Evolutionary conservation across 2,329 filamentous ascomycete species (phyloP), one percentile per base, ranked within the genome.

Genomic region (Alternaria ethzedia): DNA sequence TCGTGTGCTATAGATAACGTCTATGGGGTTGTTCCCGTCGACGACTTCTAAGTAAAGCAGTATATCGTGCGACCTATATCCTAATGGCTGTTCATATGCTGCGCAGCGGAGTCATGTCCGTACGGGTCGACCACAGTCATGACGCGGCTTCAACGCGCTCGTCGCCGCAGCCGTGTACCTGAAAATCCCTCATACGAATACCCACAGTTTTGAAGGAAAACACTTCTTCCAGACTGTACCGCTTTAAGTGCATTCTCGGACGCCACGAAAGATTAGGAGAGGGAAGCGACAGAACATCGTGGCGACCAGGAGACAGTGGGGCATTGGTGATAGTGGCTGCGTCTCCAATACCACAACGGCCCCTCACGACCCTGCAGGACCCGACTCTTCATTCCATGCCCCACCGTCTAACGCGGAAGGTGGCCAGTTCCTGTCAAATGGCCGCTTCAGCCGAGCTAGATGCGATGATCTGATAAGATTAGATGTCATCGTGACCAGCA

Each of bases 381-480:
- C 49, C 13, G 49, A 23, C 49, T 30, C 49, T 21, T 41, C 26
- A 10, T 30, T 54, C 41, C n/a, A 43, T 25, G 17, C 46, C 41
- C 59, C 59, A 57, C 59, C 6, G 11, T 25, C 26, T 28, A 49
- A 21, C 41, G 32, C 36, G 28, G 51, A 54, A 13, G 51, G 21
- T 25, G 12, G 8, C 15, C 21, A 36, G 28, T 47, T 36, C 30
- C 43, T 15, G 26, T 25, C 17, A 25, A 20, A 43, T 43, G 10
- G 21, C 17, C 43, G 52, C 30, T 13, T 60, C 30, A 17, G 43
- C 45, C 47, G 59, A 62, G 47, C 1, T 12, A 54, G 36, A 17
- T 46, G 47, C 59, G 65, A 63, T 59, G 43, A 67, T 67, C 62
- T 57, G 65, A 67, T 67, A 62, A 67, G 65, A 67, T 67, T 67